Percentiles rank a stretch among this genome's conserved stretches.
Conservation (phyloP, 2,329 filamentous ascomycete genomes). For the Pseudogymnoascus sp. region DNA sequence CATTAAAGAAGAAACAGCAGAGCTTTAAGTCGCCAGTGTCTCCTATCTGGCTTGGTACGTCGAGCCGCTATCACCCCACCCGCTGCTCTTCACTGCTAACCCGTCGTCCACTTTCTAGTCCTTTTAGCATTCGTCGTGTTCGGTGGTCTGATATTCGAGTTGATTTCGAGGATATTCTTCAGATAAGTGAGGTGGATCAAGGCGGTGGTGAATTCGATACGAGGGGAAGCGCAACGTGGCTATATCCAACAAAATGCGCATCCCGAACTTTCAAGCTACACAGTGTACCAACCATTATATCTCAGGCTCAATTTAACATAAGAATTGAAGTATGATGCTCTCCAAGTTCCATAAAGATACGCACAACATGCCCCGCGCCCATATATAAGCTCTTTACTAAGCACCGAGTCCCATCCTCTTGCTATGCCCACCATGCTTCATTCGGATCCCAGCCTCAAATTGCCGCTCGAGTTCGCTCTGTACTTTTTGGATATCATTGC, state of each 20-base stretch:
- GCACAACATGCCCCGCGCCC: neutral
- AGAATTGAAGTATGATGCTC: neutral
- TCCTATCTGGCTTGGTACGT: slow-evolving; percentile 54
- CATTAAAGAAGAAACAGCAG: slow-evolving; percentile 55
- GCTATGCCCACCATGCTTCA: slow-evolving; percentile 30
- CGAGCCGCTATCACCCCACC: neutral
- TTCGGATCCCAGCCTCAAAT: slow-evolving; percentile 29
- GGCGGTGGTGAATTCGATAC: neutral
- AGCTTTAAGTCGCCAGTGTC: slow-evolving; percentile 47
- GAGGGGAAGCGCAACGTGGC: slow-evolving; percentile 7
- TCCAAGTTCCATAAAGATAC: neutral
- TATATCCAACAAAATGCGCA: slow-evolving; percentile 7
- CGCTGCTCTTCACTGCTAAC: slow-evolving; percentile 10
- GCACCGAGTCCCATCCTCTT: slow-evolving; percentile 31
- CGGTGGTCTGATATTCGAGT: slow-evolving; percentile 31
- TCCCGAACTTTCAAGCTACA: neutral
- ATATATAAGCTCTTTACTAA: slow-evolving; percentile 14
- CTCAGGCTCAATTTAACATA: neutral
- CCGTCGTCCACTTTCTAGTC: slow-evolving; percentile 14
- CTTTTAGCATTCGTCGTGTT: slow-evolving; percentile 28
- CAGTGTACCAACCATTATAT: slow-evolving; percentile 6
- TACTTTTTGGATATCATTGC: slow-evolving; percentile 20
- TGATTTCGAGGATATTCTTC: slow-evolving; percentile 29
- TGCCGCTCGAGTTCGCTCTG: slow-evolving; percentile 30
- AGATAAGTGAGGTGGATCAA: slow-evolving; percentile 14